These are phyloP conservation scores for Sisymbrium altissimum DNA, from an alignment of 345 rosid species.

Conservation along the genomic window DNA sequence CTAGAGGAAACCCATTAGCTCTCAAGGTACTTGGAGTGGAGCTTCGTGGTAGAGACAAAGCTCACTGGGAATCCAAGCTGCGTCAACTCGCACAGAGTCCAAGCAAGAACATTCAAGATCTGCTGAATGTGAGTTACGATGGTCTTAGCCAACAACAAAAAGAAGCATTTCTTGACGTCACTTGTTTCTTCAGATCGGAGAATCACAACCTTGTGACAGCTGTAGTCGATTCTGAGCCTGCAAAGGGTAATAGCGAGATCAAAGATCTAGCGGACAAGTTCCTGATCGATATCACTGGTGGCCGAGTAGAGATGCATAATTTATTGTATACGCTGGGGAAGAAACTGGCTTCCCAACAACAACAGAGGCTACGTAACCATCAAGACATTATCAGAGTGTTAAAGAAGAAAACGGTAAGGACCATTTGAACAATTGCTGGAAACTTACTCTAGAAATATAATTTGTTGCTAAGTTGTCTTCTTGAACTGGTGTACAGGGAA, in stretches of 20 bases:
- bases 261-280: conserved; percentile 29
- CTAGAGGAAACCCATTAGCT: conserved; percentile 34
- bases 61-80: conserved; percentile 16
- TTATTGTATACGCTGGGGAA: conserved; percentile 26
- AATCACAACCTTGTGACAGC: not conserved
- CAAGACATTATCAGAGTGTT: not conserved
- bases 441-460: too few relatives aligned
- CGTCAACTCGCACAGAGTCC: not conserved
- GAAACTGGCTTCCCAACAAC: conserved; percentile 11
- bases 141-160: conserved; percentile 14
- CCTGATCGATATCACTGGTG: conserved; percentile 8
- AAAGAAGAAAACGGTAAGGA: not conserved
- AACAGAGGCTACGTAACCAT: not conserved
- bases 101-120: not conserved
- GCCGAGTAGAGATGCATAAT: conserved; percentile 26
- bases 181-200: conserved; percentile 29
- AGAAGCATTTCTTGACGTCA: conserved; percentile 37
- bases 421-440: not conserved
- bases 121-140: conserved; percentile 7
- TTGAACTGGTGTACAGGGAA: not conserved
- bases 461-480: not conserved
- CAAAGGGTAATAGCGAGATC: not conserved
- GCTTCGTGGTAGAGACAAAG: not conserved
- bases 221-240: not conserved
- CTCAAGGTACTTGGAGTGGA: conserved; percentile 27